Base-by-base conservation (phyloP, 1,284 basidiomycete genomes). In the Rhodotorula sp. region DNA sequence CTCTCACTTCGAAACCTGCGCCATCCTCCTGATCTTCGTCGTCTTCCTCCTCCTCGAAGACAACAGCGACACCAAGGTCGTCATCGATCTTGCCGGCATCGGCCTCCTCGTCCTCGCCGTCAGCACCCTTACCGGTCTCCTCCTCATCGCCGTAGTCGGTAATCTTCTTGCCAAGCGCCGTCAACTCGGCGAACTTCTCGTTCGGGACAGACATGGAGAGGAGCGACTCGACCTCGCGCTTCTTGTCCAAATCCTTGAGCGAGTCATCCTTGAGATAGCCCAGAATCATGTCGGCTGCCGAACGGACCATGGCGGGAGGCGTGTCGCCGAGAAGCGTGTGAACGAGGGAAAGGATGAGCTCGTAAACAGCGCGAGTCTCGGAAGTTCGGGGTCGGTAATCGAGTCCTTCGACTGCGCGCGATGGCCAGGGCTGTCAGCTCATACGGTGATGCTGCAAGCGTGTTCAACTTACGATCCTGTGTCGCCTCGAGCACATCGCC, bases 161-260 rank as follows among this genome's bases (percentile, higher is more conserved):
- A 61, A 99, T 89, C 84, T 97, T 98, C 83, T 98, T 98, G 64
- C 89, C 87, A 56, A 99, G 84, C 76, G 85, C 90, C 74, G 97
- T 84, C 57, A 99, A 85, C 81, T 94, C 91, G 22, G 89, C 86
- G 80, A 98, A 99, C 6, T 83, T 79, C 72, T 97, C 94, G 76
- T 86, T 87, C 19, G 86, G 81, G 19, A 96, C 79, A 0, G 85
- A 73, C 4, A 71, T 66, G 0, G 91, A 87, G 6, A 95, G 79
- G 59, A 98, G 86, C 20, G 88, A 87, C 81, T 97, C 90, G 39
- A 95, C 87, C 78, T 97, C 94, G 82, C 89, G 91, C 82, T 97
- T 96, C 85, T 95, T 95, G 85, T 99, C 96, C 77, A 97, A 92
- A 80, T 99, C 95, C 82, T 94, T 96, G 82, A 94, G 80, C 71